phyloP scores from a whole-genome alignment of 495 filamentous ascomycete species.

The Talaromyces nanjingensis region DNA sequence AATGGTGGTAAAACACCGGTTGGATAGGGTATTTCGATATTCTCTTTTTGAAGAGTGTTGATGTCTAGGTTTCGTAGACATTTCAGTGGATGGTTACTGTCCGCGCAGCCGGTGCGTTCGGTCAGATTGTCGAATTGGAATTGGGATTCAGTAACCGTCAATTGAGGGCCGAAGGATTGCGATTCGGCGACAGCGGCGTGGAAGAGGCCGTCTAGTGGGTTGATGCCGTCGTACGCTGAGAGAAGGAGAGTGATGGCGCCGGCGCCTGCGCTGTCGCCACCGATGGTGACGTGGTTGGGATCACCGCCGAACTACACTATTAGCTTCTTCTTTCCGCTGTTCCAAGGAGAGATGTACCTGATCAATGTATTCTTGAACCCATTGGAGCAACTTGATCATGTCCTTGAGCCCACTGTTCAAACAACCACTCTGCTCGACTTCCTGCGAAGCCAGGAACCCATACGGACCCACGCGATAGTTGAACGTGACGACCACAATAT shows the following conservation, averaged over 20 bases:
- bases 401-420: slow-evolving; percentile 69
- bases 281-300: slow-evolving; percentile 61
- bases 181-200: slow-evolving; percentile 58
- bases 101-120: slow-evolving; percentile 46
- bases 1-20: slow-evolving; percentile 39
- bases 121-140: slow-evolving; percentile 59
- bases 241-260: slow-evolving; percentile 61
- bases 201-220: slow-evolving; percentile 49
- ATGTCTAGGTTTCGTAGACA: slow-evolving; percentile 51
- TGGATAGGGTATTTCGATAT: slow-evolving; percentile 49
- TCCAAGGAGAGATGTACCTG: slow-evolving; percentile 25
- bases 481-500: slow-evolving; percentile 66
- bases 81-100: slow-evolving; percentile 38
- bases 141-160: slow-evolving; percentile 53
- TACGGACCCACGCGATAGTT: slow-evolving; percentile 74
- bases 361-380: slow-evolving; percentile 61
- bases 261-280: slow-evolving; percentile 66
- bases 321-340: background rate
- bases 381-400: slow-evolving; percentile 58
- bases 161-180: slow-evolving; percentile 55
- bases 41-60: slow-evolving; percentile 43
- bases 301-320: slow-evolving; percentile 60
- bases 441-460: slow-evolving; percentile 62
- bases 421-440: slow-evolving; percentile 44
- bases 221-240: slow-evolving; percentile 48